Conservation (phyloP, 352 stramenopile species). For the Phytophthora tentaculata region DNA sequence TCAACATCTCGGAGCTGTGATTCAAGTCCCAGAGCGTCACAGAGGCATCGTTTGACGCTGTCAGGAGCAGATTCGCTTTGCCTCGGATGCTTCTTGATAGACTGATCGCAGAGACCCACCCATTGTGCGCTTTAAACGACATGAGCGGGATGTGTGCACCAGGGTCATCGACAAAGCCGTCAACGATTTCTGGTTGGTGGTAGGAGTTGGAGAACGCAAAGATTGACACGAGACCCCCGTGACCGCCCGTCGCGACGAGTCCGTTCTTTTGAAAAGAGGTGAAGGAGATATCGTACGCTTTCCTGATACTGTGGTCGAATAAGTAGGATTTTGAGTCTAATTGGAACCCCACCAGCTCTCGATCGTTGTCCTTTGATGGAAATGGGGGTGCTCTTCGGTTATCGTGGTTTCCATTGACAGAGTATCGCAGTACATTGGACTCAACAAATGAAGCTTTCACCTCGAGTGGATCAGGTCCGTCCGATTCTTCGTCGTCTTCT, state of each 20-base stretch:
- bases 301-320: conserved; percentile 45
- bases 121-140: conserved; percentile 58
- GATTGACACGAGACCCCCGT: conserved; percentile 58
- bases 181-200: conserved; percentile 11
- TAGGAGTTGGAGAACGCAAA: conserved; percentile 30
- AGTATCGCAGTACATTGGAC: conserved; percentile 43
- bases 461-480: conserved; percentile 16
- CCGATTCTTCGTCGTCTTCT: conserved; percentile 1
- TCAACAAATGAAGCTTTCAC: conserved; percentile 39
- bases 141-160: conserved; percentile 43
- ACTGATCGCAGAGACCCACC: conserved; percentile 59
- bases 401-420: conserved; percentile 16
- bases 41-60: conserved; percentile 52
- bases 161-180: conserved; percentile 20
- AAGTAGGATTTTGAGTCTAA: conserved; percentile 27
- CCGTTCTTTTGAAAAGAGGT: conserved; percentile 45
- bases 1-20: conserved; percentile 28
- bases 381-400: background rate
- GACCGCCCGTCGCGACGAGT: conserved; percentile 47
- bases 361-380: conserved; percentile 1
- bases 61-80: conserved; percentile 49
- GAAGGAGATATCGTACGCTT: conserved; percentile 56
- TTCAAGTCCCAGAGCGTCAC: conserved; percentile 70
- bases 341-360: conserved; percentile 30
- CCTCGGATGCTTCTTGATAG: conserved; percentile 37